These are phyloP conservation scores for Hypoxylon trugodes DNA, from an alignment of 495 filamentous ascomycete species.

Conservation along the genomic window DNA sequence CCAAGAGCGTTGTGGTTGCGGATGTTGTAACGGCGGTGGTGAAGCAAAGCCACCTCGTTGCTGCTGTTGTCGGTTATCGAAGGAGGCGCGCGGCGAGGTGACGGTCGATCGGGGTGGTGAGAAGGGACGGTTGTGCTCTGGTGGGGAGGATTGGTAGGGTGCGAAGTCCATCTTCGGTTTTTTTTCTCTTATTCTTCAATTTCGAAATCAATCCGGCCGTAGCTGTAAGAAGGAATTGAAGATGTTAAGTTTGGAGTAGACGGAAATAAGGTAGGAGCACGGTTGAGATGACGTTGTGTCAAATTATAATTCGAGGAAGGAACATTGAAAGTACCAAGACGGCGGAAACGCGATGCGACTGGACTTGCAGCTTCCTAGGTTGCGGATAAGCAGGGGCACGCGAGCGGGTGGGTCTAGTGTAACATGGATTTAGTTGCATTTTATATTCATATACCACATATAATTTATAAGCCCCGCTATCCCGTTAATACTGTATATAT, in stretches of 20 bases:
- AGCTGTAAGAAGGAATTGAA: not conserved
- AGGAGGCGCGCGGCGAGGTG: constrained; percentile 61
- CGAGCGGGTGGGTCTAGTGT: not conserved
- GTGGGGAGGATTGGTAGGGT: constrained; percentile 89
- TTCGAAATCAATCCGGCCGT: not conserved
- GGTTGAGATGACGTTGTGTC: constrained; percentile 21
- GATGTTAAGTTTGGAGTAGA: not conserved
- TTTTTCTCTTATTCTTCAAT: not conserved
- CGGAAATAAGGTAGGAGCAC: not conserved
- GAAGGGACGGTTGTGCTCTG: constrained; percentile 76
- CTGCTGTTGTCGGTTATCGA: constrained; percentile 51
- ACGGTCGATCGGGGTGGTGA: constrained; percentile 67
- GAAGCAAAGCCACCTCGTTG: constrained; percentile 46
- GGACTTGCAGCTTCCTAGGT: constrained; percentile 12
- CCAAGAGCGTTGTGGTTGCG: constrained; percentile 61
- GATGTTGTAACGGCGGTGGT: constrained; percentile 59
- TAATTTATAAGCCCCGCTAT: constrained; percentile 1
- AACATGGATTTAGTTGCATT: not conserved
- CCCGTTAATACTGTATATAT: too few species aligned
- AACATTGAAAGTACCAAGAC: constrained; percentile 7
- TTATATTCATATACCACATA: not conserved
- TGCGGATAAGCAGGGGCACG: constrained; percentile 8
- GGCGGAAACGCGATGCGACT: constrained; percentile 13
- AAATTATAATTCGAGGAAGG: not conserved
- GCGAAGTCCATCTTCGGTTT: constrained; percentile 81